Evolutionary conservation across 2,329 filamentous ascomycete genomes (phyloP).

Genomic region (Diaporthe ampelina): DNA sequence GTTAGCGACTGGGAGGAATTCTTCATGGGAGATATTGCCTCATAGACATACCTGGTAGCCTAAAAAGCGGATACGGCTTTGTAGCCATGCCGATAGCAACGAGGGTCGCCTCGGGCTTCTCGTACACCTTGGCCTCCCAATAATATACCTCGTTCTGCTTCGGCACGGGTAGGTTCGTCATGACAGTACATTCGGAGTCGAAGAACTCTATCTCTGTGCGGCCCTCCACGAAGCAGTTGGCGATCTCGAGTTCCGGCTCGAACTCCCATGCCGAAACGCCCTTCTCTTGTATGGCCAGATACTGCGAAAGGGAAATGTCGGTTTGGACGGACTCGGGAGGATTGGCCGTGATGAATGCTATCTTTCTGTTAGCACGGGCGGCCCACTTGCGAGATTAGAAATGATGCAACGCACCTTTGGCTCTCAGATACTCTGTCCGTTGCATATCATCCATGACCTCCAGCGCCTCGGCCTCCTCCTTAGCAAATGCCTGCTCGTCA

Average conservation of each 20-base stretch:
- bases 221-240: slow-evolving; percentile 97
- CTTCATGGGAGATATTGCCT: not conserved
- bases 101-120: slow-evolving; percentile 90
- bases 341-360: slow-evolving; percentile 94
- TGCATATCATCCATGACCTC: slow-evolving; percentile 96
- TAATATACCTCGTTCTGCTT: slow-evolving; percentile 99
- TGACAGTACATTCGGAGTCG: slow-evolving; percentile 96
- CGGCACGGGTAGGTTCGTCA: slow-evolving; percentile 95
- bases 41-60: slow-evolving; percentile 83
- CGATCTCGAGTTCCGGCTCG: slow-evolving; percentile 98
- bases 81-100: slow-evolving; percentile 95
- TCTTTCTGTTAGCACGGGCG: slow-evolving; percentile 33
- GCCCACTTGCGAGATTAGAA: slow-evolving; percentile 22
- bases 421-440: slow-evolving; percentile 89
- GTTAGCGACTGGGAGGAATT: not conserved
- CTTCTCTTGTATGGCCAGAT: slow-evolving; percentile 98
- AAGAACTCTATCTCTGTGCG: slow-evolving; percentile 99
- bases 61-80: slow-evolving; percentile 95
- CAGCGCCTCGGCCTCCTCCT: slow-evolving; percentile 94
- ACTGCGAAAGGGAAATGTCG: slow-evolving; percentile 97
- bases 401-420: slow-evolving; percentile 79
- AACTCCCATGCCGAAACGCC: slow-evolving; percentile 99
- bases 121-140: slow-evolving; percentile 99
- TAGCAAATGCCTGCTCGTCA: slow-evolving; percentile 93
- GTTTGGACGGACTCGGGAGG: slow-evolving; percentile 95